phyloP scores from a whole-genome alignment of 345 rosid species.

The Eucalyptus cladocalyx region DNA sequence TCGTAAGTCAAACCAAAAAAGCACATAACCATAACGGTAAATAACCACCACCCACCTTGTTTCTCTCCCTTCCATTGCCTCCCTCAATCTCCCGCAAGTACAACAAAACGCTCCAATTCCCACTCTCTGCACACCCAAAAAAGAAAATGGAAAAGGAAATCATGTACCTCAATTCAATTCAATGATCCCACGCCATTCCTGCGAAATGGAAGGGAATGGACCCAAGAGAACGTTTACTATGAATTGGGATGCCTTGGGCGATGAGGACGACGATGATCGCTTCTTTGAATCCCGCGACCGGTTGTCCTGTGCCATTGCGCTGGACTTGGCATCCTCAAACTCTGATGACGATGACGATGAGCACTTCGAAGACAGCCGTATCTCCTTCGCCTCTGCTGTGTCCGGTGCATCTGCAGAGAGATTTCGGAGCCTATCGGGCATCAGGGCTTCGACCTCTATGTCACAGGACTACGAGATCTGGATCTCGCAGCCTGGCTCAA shows the following conservation, averaged over 20 bases:
- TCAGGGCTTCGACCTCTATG: not conserved
- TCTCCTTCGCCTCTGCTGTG: constrained; percentile 50
- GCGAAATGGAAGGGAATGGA: constrained; percentile 18
- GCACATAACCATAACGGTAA: not conserved
- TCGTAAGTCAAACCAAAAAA: not conserved
- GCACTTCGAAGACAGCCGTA: constrained; percentile 52
- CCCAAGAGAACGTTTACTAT: constrained; percentile 49
- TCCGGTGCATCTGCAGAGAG: constrained; percentile 12
- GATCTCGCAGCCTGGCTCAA: constrained; percentile 87
- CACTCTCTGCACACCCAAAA: not conserved
- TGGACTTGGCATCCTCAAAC: constrained; percentile 48
- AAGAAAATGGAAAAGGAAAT: not conserved
- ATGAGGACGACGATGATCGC: constrained; percentile 49
- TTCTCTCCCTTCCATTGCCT: constrained; percentile 28
- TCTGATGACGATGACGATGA: constrained; percentile 61
- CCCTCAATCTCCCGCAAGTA: not conserved
- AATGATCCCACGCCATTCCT: not conserved
- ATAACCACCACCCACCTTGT: constrained; percentile 2
- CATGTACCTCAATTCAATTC: not conserved
- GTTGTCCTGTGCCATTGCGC: constrained; percentile 30
- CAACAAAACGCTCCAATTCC: not conserved
- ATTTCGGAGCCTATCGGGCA: constrained; percentile 4
- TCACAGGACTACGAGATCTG: constrained; percentile 61
- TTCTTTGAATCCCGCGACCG: constrained; percentile 60
- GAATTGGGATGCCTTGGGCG: constrained; percentile 68